These are phyloP conservation scores for Neurospora africana DNA, from an alignment of 495 filamentous ascomycete genomes.

Conservation along the genomic window DNA sequence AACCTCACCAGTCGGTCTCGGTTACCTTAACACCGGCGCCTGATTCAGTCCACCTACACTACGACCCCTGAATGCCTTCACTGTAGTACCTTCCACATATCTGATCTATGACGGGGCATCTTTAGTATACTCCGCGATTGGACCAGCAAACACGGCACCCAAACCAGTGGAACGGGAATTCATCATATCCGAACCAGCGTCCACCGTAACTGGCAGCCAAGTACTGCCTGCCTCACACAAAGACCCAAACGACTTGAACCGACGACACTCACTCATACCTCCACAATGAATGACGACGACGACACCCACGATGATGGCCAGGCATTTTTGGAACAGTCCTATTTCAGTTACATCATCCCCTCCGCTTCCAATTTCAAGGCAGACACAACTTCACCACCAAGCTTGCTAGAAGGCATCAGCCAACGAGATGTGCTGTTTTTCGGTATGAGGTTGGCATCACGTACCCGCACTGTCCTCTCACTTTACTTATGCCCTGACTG, in stretches of 20 bases:
- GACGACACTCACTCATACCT: neutral
- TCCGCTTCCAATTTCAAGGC: conserved; percentile 55
- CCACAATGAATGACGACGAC: conserved; percentile 3
- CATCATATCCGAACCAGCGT: neutral
- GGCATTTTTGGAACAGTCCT: conserved; percentile 62
- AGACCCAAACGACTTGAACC: neutral
- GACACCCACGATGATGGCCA: conserved; percentile 4
- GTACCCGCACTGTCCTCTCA: conserved; percentile 30
- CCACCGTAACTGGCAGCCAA: neutral
- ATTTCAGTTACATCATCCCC: conserved; percentile 71
- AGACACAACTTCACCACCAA: conserved; percentile 35
- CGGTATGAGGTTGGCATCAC: conserved; percentile 44
- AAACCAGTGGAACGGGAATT: neutral
- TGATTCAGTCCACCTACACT: neutral
- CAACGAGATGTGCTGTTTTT: conserved; percentile 48
- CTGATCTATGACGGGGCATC: neutral
- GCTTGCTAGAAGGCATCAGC: conserved; percentile 25
- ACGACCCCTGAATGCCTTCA: neutral
- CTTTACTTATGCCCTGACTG: conserved; percentile 50
- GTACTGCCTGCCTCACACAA: neutral
- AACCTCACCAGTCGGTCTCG: neutral
- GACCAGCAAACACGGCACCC: neutral
- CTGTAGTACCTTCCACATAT: neutral
- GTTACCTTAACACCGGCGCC: neutral
- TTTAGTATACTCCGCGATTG: neutral